phyloP scores from a whole-genome alignment of 176 grass and related monocot genomes.

The Avena eriantha region DNA sequence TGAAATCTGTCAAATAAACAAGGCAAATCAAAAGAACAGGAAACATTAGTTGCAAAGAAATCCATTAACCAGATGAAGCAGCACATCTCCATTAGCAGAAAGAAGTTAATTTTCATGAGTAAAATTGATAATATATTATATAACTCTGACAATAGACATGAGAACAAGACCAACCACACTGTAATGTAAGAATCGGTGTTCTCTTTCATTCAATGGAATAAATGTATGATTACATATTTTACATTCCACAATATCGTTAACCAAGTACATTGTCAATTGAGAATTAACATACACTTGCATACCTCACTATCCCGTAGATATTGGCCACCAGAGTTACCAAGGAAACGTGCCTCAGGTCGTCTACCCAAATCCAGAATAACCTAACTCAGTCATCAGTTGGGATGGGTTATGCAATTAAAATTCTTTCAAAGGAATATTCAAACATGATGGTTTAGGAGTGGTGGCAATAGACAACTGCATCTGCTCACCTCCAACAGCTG shows the following conservation, averaged over 20 bases:
- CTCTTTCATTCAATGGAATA: constrained; percentile 13
- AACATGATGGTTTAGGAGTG: neutral
- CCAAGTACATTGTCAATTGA: neutral
- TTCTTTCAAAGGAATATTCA: neutral
- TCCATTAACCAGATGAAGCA: neutral
- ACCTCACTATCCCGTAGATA: constrained; percentile 92
- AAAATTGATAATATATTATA: neutral
- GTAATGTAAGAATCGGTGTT: neutral
- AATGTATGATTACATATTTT: neutral
- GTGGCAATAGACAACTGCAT: neutral
- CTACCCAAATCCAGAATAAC: constrained; percentile 95
- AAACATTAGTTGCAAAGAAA: constrained; percentile 16
- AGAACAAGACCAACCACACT: neutral
- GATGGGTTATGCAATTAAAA: constrained; percentile 14
- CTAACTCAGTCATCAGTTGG: constrained; percentile 48
- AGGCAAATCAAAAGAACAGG: constrained; percentile 18
- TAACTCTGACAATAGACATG: neutral
- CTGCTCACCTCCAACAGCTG: constrained; percentile 82
- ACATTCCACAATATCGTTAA: neutral
- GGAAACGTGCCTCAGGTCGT: constrained; percentile 92
- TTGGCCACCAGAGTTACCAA: constrained; percentile 78
- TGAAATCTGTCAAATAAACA: constrained; percentile 65
- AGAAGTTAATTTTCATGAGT: neutral
- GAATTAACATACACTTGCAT: constrained; percentile 13
- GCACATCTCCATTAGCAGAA: constrained; percentile 18